These are phyloP conservation scores for Cucurbita pepo DNA, from an alignment of 306 rosid genomes.

Conservation along the genomic window DNA sequence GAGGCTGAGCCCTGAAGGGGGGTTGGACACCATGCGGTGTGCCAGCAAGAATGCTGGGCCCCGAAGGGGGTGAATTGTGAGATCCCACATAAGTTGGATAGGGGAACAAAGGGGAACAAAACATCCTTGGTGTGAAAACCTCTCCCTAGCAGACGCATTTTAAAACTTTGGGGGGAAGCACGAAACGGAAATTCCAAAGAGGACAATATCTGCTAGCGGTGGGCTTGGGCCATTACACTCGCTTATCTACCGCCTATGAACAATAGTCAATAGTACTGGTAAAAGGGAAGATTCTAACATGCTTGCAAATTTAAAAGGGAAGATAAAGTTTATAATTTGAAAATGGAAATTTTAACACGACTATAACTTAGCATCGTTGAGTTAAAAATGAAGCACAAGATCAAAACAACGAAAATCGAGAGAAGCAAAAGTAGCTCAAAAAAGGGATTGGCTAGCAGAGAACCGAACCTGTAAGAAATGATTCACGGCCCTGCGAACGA, in stretches of 20 bases:
- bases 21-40: no score
- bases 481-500: slow-evolving; percentile 73
- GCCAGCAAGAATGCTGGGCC: no score
- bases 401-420: neutral
- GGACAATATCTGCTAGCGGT: no score
- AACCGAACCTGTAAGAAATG: slow-evolving; percentile 82
- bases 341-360: neutral
- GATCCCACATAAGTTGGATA: no score
- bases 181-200: no score
- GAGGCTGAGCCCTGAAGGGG: no score
- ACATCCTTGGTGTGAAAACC: no score
- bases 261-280: neutral
- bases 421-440: neutral
- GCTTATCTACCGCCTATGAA: neutral
- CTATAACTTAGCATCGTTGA: neutral
- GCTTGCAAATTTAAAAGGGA: neutral
- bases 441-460: neutral
- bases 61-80: no score
- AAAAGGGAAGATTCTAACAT: neutral
- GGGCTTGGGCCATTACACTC: no score
- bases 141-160: no score
- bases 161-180: no score
- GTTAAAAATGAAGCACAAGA: neutral
- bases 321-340: neutral
- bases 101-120: no score